Evolutionary conservation across 148 eudicot species (phyloP).

Genomic region (Suaeda aralocaspica): DNA sequence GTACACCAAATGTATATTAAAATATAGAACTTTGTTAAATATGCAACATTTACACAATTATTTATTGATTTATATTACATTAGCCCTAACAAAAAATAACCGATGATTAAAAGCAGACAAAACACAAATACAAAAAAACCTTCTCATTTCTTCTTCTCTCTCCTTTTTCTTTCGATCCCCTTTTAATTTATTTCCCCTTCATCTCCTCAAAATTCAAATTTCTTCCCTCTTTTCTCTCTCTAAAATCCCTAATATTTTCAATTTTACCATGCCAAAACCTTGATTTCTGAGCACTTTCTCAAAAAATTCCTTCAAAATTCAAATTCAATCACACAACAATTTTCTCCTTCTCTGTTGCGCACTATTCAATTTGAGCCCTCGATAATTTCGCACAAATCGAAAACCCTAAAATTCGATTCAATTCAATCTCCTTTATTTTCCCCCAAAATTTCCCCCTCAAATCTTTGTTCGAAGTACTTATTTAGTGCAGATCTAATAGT

Average conservation of each 20-base stretch:
- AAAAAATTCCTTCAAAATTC: constrained; percentile 8
- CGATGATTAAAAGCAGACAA: background rate
- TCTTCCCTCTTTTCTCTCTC: background rate
- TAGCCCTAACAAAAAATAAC: background rate
- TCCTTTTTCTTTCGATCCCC: background rate
- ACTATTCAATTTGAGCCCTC: background rate
- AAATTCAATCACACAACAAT: background rate
- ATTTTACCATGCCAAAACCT: background rate
- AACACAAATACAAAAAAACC: no score
- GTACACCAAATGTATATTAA: no score
- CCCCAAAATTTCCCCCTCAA: no score
- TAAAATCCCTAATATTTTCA: background rate
- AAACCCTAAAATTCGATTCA: constrained; percentile 13
- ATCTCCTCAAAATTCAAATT: background rate
- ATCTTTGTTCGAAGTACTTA: background rate
- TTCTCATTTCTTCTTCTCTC: background rate
- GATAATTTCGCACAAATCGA: background rate
- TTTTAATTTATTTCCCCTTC: no score
- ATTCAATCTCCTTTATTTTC: background rate
- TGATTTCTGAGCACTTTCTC: background rate
- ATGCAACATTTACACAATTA: no score
- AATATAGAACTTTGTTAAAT: no score
- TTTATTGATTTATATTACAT: no score
- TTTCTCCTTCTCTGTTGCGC: background rate
- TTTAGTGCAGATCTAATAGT: constrained; percentile 24